A percentile compares a stretch with the other conserved stretches of the same genome.
phyloP scores from a whole-genome alignment of 2,329 filamentous ascomycete species.

The Stemphylium beticola region DNA sequence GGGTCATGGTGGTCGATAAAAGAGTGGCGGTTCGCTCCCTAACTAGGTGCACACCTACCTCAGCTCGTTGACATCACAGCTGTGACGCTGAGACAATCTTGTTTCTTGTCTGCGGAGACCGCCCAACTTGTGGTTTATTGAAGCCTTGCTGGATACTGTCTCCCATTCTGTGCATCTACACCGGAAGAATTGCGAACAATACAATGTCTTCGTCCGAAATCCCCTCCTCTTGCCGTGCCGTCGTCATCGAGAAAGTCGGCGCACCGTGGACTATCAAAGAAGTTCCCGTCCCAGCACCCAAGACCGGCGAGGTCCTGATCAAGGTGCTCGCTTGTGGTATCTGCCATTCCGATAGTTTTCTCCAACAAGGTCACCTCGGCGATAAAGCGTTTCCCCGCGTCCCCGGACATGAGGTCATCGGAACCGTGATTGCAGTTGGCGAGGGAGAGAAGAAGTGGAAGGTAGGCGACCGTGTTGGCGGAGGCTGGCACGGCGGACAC shows the following conservation, averaged over 20 bases:
- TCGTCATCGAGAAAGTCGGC: constrained; percentile 62
- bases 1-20: not conserved
- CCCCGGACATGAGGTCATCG: constrained; percentile 75
- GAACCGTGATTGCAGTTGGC: constrained; percentile 68
- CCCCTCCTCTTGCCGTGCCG: constrained; percentile 72
- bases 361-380: constrained; percentile 35
- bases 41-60: not conserved
- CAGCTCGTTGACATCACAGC: constrained; percentile 6
- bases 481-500: constrained; percentile 72
- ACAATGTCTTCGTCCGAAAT: constrained; percentile 16
- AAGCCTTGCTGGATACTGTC: not conserved
- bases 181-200: not conserved
- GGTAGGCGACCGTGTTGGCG: constrained; percentile 71
- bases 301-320: constrained; percentile 67
- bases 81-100: not conserved
- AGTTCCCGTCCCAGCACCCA: constrained; percentile 63
- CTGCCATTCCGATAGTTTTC: constrained; percentile 66
- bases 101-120: not conserved
- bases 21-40: not conserved
- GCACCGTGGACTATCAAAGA: constrained; percentile 65
- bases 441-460: constrained; percentile 63
- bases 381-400: constrained; percentile 57
- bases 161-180: not conserved
- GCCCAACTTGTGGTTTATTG: not conserved
- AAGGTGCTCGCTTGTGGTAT: constrained; percentile 76